phyloP scores from a whole-genome alignment of 352 stramenopile species.

The Hyaloperonospora arabidopsidis region DNA sequence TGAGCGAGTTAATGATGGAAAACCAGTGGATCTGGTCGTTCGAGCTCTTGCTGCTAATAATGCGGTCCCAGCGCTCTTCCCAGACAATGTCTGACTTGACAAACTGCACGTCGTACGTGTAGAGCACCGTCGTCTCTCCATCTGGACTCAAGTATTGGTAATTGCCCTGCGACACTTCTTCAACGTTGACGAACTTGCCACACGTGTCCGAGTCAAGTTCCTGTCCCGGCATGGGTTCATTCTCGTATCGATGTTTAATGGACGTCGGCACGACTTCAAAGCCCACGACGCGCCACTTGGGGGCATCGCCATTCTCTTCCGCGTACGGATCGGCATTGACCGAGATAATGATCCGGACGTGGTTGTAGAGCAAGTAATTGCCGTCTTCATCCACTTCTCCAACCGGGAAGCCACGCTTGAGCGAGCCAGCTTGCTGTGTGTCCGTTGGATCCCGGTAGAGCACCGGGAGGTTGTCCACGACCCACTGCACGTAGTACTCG shows the following conservation, averaged over 20 bases:
- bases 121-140: slow-evolving; percentile 88
- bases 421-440: slow-evolving; percentile 55
- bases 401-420: slow-evolving; percentile 89
- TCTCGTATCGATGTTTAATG: slow-evolving; percentile 89
- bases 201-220: slow-evolving; percentile 79
- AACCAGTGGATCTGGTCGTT: slow-evolving; percentile 99
- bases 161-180: slow-evolving; percentile 70
- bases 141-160: slow-evolving; percentile 75
- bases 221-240: slow-evolving; percentile 68
- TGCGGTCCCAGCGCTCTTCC: slow-evolving; percentile 98
- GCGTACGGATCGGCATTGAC: slow-evolving; percentile 87
- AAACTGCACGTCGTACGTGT: slow-evolving; percentile 98
- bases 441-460: slow-evolving; percentile 76
- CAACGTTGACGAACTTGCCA: slow-evolving; percentile 85
- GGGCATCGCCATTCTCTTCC: slow-evolving; percentile 33
- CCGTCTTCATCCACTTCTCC: slow-evolving; percentile 87
- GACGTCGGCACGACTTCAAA: slow-evolving; percentile 95
- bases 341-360: slow-evolving; percentile 92
- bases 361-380: slow-evolving; percentile 97
- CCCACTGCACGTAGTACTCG: slow-evolving; percentile 93
- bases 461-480: slow-evolving; percentile 89
- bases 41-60: slow-evolving; percentile 91
- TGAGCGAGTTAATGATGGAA: slow-evolving; percentile 99
- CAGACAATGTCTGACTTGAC: slow-evolving; percentile 91
- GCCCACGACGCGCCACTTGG: slow-evolving; percentile 89